These are phyloP conservation scores for Ceratobasidium sp. DNA, from an alignment of 1,284 basidiomycete species.

Conservation along the genomic window DNA sequence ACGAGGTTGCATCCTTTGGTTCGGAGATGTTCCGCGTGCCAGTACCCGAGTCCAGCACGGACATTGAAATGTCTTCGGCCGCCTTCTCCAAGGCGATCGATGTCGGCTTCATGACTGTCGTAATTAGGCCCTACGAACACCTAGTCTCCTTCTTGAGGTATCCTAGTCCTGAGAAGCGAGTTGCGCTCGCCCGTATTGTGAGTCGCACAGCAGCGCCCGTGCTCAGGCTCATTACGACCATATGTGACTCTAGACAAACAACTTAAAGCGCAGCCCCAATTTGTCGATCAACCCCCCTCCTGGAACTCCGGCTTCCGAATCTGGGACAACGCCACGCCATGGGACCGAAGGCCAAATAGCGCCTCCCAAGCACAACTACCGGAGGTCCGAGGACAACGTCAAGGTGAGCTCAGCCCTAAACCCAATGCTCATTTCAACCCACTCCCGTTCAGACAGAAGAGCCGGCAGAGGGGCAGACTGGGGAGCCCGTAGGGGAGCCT, in stretches of 20 bases:
- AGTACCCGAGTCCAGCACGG: neutral
- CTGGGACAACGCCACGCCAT: too few species aligned
- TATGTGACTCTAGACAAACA: too few species aligned
- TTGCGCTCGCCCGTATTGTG: neutral
- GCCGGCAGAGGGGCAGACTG: too few species aligned
- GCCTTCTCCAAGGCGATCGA: slow-evolving; percentile 24
- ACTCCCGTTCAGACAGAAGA: neutral
- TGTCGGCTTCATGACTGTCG: slow-evolving; percentile 25
- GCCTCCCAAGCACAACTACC: too few species aligned
- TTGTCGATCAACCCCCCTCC: too few species aligned
- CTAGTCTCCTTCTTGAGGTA: slow-evolving; percentile 22
- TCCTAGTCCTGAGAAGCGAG: slow-evolving; percentile 6
- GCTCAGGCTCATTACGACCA: neutral
- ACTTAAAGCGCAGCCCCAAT: too few species aligned
- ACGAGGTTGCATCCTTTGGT: neutral
- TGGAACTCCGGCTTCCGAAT: too few species aligned
- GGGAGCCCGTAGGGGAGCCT: too few species aligned
- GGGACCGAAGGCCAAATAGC: too few species aligned
- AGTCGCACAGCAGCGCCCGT: neutral
- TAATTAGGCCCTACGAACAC: slow-evolving; percentile 23
- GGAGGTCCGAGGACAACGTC: too few species aligned
- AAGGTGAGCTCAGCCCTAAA: too few species aligned
- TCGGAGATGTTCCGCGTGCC: too few species aligned
- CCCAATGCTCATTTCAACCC: neutral
- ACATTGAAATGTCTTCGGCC: slow-evolving; percentile 2